Conservation (phyloP, 495 filamentous ascomycete genomes). For the Neurospora sp. region DNA sequence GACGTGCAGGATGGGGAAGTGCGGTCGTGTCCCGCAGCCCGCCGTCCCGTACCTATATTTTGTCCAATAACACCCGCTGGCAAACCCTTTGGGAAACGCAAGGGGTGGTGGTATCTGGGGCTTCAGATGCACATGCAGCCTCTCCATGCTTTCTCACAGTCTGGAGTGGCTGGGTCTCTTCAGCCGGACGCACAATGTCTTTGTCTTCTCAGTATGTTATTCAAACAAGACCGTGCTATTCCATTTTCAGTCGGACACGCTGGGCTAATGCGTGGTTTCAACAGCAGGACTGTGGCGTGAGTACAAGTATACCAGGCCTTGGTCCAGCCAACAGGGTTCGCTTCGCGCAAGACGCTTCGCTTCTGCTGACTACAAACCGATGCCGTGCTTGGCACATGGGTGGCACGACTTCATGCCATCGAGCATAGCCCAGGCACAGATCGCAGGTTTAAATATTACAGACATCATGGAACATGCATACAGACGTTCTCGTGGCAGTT, state of each 20-base stretch:
- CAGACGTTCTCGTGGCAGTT: neutral
- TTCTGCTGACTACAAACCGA: neutral
- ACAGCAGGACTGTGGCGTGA: neutral
- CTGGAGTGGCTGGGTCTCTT: neutral
- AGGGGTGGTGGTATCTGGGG: neutral
- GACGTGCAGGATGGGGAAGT: constrained; percentile 23
- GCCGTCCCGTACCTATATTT: neutral
- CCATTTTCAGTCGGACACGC: neutral
- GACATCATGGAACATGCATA: neutral
- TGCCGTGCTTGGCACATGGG: neutral
- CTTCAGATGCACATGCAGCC: neutral
- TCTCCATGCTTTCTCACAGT: neutral
- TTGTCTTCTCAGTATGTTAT: neutral
- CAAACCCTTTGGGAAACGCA: neutral
- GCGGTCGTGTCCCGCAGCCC: constrained; percentile 6
- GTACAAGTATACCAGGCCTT: neutral
- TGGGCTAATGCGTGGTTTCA: neutral
- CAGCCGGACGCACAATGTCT: neutral
- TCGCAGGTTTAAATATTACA: neutral
- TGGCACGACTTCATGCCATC: neutral
- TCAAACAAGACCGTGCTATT: neutral
- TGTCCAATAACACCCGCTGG: neutral
- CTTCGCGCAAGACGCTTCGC: neutral
- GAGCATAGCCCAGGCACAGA: neutral
- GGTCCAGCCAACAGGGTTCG: neutral